Evolutionary conservation across 805 yeast species (phyloP), one percentile per base, ranked within the genome.

Genomic region (Allodekkera sacchari): DNA sequence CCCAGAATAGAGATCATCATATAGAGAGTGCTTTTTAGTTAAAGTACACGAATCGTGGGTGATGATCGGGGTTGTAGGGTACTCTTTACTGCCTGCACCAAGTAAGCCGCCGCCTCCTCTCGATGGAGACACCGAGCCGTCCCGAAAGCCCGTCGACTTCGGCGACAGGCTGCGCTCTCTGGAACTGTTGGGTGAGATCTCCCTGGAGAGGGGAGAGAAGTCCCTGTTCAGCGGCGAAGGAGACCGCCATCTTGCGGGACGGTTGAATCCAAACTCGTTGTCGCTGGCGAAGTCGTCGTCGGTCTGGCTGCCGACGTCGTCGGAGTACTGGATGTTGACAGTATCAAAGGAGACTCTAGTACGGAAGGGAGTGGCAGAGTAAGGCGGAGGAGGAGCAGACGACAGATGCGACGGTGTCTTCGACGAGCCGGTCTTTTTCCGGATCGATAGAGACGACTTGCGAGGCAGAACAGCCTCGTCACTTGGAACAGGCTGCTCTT

Each of bases 301-400:
- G n/a, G 12, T 8, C 15, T 29, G 27, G 6, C 21, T 22, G 12
- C 6, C 11, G 5, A n/a, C 27, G 8, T 29, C 39, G 28, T 53
- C 53, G 6, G 58, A 35, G 28, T 42, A 41, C 13, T 49, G 49
- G 2, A 51, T 62, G 53, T 71, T 62, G 13, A 73, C 66, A 12
- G 78, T 70, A 48, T 73, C 77, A 43, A 71, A 73, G 3, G 74
- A 65, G 2, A 73, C 75, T 29, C 18, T 12, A 6, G 33, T 19
- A 29, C 72, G 26, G 16, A 29, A 29, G 27, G 21, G 16, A 16
- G 18, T 9, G 5, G 15, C 25, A 9, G 20, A 10, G 15, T n/a
- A n/a, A n/a, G n/a, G n/a, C n/a, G n/a, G n/a, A n/a, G n/a, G n/a
- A n/a, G n/a, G n/a, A n/a, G n/a, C n/a, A n/a, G n/a, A n/a, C n/a